Base-by-base conservation (phyloP, 352 stramenopile species). In the Globisporangium megalacanthum region DNA sequence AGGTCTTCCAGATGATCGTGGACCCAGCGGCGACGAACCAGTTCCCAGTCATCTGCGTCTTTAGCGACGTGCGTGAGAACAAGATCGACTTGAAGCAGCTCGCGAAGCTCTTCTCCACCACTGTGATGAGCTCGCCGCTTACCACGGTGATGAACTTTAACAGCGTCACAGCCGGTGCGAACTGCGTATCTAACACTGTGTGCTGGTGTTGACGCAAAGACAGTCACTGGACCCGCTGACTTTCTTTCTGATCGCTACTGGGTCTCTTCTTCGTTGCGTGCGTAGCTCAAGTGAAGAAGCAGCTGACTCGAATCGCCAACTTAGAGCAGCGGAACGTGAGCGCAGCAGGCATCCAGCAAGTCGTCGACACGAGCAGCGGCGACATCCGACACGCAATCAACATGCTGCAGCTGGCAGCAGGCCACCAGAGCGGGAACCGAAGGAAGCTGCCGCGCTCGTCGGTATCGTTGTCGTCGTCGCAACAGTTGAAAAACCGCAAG, bases 331-430 rank as follows among this genome's bases (percentile, higher is more conserved):
- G 60, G 29, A 56, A 46, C 7, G 47, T 79, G 4, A 62, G 57
- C 7, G n/a, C 67, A 0, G 7, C 51, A 19, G 70, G 77, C 17
- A 56, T 92, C 4, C 57, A 75, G 8, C 65, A 75, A 10, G 66
- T 92, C 8, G 67, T 90, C 19, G 77, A 89, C 33, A 64, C 56
- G 20, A 86, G 81, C 53, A 72, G 84, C 52, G 85, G 85, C 4
- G 85, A 95, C 64, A 77, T 95, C 8, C 83, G 85, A 0, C 75
- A 95, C 46, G 81, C 85, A 14, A 69, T 92, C 17, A 90, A 95
- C 45, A 90, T 78, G 74, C 61, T 90, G 19, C 85, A 95, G 37
- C 33, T 91, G 0, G 44, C 60, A 3, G 58, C 7, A 4, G 25
- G 4, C 5, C 50, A 59, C 14, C 49, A 22, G 35, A 49, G 37